phyloP scores from a whole-genome alignment of 2,329 filamentous ascomycete genomes.

The Diplodia corticola region DNA sequence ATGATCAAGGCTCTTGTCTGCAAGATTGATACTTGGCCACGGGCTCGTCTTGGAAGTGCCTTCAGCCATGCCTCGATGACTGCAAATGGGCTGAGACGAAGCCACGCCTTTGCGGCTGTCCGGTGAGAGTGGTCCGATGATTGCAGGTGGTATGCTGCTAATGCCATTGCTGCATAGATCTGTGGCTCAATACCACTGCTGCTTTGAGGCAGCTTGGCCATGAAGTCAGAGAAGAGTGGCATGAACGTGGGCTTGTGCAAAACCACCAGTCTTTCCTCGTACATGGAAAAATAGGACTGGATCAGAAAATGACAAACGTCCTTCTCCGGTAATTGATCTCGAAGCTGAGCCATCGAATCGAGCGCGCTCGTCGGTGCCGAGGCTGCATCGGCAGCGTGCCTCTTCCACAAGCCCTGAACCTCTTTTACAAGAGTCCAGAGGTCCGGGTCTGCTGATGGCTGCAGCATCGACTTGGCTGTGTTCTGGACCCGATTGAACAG shows the following conservation, averaged over 20 bases:
- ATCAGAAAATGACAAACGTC: slow-evolving; percentile 27
- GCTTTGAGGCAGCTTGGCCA: slow-evolving; percentile 20
- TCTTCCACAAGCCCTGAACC: slow-evolving; percentile 29
- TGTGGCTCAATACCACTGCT: not conserved
- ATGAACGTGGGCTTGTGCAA: slow-evolving; percentile 31
- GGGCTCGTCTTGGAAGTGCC: not conserved
- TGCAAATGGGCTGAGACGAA: slow-evolving; percentile 22
- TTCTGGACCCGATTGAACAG: slow-evolving; percentile 24
- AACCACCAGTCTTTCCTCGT: slow-evolving; percentile 29
- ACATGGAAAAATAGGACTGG: slow-evolving; percentile 27
- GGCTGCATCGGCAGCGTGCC: not conserved
- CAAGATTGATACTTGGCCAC: not conserved
- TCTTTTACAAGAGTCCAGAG: slow-evolving; percentile 28
- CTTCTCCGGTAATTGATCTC: not conserved
- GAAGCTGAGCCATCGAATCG: not conserved
- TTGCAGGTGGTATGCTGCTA: slow-evolving; percentile 29
- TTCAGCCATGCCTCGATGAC: slow-evolving; percentile 11
- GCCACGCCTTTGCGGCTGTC: not conserved
- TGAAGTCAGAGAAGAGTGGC: slow-evolving; percentile 28
- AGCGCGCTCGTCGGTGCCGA: too few relatives aligned
- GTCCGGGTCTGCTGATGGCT: slow-evolving; percentile 24
- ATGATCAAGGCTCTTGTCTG: not conserved
- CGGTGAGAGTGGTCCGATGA: not conserved
- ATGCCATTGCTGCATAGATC: slow-evolving; percentile 27
- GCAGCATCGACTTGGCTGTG: slow-evolving; percentile 23